Conservation (phyloP, 2,329 filamentous ascomycete genomes). For the Neoarthrinium moseri region DNA sequence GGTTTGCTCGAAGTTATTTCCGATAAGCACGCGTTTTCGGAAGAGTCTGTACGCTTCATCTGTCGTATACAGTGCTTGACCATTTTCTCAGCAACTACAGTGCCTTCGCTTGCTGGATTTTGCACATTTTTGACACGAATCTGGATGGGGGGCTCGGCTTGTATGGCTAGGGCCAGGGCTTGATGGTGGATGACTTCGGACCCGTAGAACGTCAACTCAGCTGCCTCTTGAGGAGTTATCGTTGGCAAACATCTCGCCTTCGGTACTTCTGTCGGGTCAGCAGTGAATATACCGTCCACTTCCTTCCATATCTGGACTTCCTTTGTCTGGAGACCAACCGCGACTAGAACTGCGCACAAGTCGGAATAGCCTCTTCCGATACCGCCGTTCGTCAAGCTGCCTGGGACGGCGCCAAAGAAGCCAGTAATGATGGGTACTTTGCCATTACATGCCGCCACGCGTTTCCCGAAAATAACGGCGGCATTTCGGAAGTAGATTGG, state of each 20-base stretch:
- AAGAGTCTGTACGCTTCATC: background rate
- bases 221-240: slow-evolving; percentile 74
- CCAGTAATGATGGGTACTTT: slow-evolving; percentile 34
- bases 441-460: background rate
- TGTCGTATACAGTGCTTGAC: background rate
- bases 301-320: slow-evolving; percentile 76
- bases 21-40: background rate
- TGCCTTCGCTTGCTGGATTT: background rate
- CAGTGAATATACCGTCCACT: slow-evolving; percentile 72
- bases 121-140: background rate
- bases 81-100: background rate
- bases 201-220: slow-evolving; percentile 71
- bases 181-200: slow-evolving; percentile 40
- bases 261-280: slow-evolving; percentile 77
- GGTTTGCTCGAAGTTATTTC: background rate
- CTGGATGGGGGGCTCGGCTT: background rate
- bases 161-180: background rate
- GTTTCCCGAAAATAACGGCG: background rate
- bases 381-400: slow-evolving; percentile 50
- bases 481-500: too few species aligned
- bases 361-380: slow-evolving; percentile 72
- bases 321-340: slow-evolving; percentile 60
- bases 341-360: slow-evolving; percentile 66
- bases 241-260: slow-evolving; percentile 67
- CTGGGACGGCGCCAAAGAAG: slow-evolving; percentile 67